These are phyloP conservation scores for Sphaerulina vaccinii DNA, from an alignment of 2,329 filamentous ascomycete genomes.

Conservation along the genomic window DNA sequence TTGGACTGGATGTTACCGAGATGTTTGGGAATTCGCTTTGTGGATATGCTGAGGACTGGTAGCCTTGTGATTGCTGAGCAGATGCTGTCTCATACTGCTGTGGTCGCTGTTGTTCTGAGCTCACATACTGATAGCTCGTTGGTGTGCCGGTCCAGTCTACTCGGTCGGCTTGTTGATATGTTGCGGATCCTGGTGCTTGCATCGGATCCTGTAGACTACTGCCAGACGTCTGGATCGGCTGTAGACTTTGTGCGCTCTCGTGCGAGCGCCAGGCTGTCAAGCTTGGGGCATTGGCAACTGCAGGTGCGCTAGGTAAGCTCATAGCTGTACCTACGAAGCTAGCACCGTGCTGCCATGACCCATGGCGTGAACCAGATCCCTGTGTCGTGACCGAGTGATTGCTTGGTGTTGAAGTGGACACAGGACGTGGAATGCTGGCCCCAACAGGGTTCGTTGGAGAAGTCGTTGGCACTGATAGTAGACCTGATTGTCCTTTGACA, in stretches of 20 bases:
- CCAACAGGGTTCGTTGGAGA: constrained; percentile 28
- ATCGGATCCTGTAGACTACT: constrained; percentile 22
- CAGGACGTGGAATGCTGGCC: constrained; percentile 29
- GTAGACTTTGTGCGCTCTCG: constrained; percentile 24
- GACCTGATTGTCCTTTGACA: constrained; percentile 19
- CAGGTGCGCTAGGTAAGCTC: constrained; percentile 19
- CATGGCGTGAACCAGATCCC: constrained; percentile 28
- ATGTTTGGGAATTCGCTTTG: constrained; percentile 29
- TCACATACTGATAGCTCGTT: constrained; percentile 28
- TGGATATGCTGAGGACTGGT: constrained; percentile 24
- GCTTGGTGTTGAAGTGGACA: constrained; percentile 30
- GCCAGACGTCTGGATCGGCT: constrained; percentile 11
- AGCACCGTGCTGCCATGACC: constrained; percentile 31
- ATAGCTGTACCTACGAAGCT: constrained; percentile 23
- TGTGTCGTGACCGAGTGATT: constrained; percentile 31
- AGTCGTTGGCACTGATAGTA: constrained; percentile 27
- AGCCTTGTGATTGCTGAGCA: constrained; percentile 20
- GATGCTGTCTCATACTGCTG: constrained; percentile 29
- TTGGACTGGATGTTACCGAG: constrained; percentile 28
- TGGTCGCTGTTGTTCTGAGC: constrained; percentile 26
- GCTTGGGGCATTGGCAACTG: constrained; percentile 21
- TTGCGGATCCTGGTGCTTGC: constrained; percentile 15
- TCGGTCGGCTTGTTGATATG: constrained; percentile 23
- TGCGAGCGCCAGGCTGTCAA: constrained; percentile 34
- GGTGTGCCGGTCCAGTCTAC: constrained; percentile 27